Percentiles rank a stretch among this genome's conserved stretches.
phyloP scores from a whole-genome alignment of 2,329 filamentous ascomycete genomes.

The Botryotinia calthae region DNA sequence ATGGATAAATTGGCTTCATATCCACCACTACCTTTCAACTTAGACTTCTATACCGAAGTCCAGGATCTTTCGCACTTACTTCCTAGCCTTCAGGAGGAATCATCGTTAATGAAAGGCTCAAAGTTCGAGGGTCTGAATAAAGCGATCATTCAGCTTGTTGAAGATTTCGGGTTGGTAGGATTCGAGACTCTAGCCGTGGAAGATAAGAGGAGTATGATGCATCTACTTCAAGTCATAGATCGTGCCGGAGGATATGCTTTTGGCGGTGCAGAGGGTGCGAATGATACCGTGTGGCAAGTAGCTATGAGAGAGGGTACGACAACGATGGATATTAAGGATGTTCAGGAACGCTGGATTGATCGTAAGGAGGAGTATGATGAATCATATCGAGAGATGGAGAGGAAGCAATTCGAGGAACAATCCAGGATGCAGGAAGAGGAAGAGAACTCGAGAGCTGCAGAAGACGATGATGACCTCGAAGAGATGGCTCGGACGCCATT shows the following conservation, averaged over 20 bases:
- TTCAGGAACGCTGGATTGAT: slow-evolving; percentile 96
- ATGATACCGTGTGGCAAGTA: slow-evolving; percentile 96
- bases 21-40: slow-evolving; percentile 84
- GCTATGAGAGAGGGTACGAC: slow-evolving; percentile 78
- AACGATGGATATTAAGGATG: slow-evolving; percentile 78
- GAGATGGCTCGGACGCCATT: slow-evolving; percentile 16
- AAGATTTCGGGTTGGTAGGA: slow-evolving; percentile 83
- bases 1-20: slow-evolving; percentile 91
- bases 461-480: slow-evolving; percentile 33
- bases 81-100: slow-evolving; percentile 76
- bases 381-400: slow-evolving; percentile 52
- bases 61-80: slow-evolving; percentile 86
- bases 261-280: slow-evolving; percentile 83
- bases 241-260: slow-evolving; percentile 92
- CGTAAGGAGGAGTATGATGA: slow-evolving; percentile 84
- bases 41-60: slow-evolving; percentile 96
- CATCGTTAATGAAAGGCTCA: slow-evolving; percentile 62
- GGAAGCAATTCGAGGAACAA: slow-evolving; percentile 72
- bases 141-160: slow-evolving; percentile 81
- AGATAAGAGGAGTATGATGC: slow-evolving; percentile 96
- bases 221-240: slow-evolving; percentile 83
- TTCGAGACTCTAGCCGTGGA: slow-evolving; percentile 96
- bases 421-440: slow-evolving; percentile 50
- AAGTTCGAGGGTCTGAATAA: slow-evolving; percentile 85
- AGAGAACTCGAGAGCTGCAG: slow-evolving; percentile 38